Evolutionary conservation across 75 land plant genomes (phyloP).

Genomic region (Isoetes taiwanensis): DNA sequence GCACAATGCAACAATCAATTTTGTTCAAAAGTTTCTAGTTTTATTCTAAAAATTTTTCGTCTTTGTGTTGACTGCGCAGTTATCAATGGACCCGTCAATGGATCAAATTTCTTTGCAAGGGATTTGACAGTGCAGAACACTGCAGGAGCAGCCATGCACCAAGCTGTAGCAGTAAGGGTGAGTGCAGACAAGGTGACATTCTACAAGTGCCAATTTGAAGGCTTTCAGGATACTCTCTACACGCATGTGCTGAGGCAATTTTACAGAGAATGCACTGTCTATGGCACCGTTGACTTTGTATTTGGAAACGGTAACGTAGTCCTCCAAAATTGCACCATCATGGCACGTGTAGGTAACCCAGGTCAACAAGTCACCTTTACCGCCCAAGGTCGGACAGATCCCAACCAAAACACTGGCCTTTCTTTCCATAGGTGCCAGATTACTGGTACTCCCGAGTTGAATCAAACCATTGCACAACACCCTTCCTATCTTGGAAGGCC

Average conservation of each 20-base stretch:
- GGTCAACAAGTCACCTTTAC: slow-evolving; percentile 42
- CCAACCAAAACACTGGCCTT: slow-evolving; percentile 23
- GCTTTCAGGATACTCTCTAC: slow-evolving; percentile 64
- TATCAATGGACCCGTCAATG: too few relatives aligned
- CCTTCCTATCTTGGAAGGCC: slow-evolving; percentile 49
- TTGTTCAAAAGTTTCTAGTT: too few relatives aligned
- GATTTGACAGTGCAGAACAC: slow-evolving; percentile 38
- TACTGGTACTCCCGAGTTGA: slow-evolving; percentile 14
- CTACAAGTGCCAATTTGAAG: slow-evolving; percentile 35
- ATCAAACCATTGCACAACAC: not conserved
- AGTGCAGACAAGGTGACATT: slow-evolving; percentile 31
- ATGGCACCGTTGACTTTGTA: slow-evolving; percentile 47
- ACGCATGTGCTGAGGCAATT: slow-evolving; percentile 38
- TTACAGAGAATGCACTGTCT: slow-evolving; percentile 46
- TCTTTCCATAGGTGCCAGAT: slow-evolving; percentile 33
- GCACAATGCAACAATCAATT: too few relatives aligned
- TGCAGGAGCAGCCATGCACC: slow-evolving; percentile 45
- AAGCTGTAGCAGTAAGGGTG: slow-evolving; percentile 56
- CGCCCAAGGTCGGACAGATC: slow-evolving; percentile 46
- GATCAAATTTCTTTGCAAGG: slow-evolving; percentile 33
- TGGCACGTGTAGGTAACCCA: not conserved
- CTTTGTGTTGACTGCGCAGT: too few relatives aligned
- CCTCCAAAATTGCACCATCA: not conserved
- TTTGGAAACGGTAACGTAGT: not conserved
- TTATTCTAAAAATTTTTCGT: too few relatives aligned